Conservation (phyloP, 2,329 filamentous ascomycete species). For the Aureobasidium zeae region DNA sequence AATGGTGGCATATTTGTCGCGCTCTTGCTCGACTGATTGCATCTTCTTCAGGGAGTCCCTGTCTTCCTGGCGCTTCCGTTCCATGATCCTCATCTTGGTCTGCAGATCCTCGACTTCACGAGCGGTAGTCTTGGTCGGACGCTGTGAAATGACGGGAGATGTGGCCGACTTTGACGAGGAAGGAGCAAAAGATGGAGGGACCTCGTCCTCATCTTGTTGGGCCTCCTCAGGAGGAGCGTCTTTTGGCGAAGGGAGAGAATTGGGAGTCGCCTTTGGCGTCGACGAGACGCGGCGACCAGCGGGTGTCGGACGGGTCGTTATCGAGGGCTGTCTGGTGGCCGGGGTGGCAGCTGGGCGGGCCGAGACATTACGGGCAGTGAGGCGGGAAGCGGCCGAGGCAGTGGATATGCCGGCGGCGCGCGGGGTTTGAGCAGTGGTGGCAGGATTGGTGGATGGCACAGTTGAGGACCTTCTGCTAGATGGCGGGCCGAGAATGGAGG, state of each 20-base stretch:
- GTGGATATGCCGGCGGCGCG: constrained; percentile 29
- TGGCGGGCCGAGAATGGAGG: constrained; percentile 32
- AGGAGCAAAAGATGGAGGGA: constrained; percentile 17
- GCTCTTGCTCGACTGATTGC: constrained; percentile 65
- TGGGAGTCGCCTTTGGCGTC: background rate
- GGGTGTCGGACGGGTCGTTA: background rate
- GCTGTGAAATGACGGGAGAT: constrained; percentile 22
- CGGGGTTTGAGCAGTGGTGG: constrained; percentile 43
- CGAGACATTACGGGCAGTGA: constrained; percentile 30
- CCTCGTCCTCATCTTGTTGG: background rate
- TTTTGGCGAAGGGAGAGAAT: background rate
- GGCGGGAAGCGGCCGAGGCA: constrained; percentile 23
- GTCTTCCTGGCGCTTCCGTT: constrained; percentile 79
- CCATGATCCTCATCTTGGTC: constrained; percentile 74
- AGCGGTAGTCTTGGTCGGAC: constrained; percentile 28
- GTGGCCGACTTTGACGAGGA: constrained; percentile 27
- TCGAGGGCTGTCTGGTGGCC: background rate
- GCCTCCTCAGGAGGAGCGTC: background rate
- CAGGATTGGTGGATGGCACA: constrained; percentile 23
- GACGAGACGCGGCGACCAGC: constrained; percentile 1
- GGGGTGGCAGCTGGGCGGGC: constrained; percentile 2
- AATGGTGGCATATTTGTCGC: constrained; percentile 70
- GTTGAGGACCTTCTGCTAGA: constrained; percentile 40
- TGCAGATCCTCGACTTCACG: constrained; percentile 80
- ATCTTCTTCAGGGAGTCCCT: constrained; percentile 73